A percentile compares a stretch with the other conserved stretches of the same genome.
Evolutionary conservation across 345 rosid species (phyloP).

Genomic region (Populus davidiana): DNA sequence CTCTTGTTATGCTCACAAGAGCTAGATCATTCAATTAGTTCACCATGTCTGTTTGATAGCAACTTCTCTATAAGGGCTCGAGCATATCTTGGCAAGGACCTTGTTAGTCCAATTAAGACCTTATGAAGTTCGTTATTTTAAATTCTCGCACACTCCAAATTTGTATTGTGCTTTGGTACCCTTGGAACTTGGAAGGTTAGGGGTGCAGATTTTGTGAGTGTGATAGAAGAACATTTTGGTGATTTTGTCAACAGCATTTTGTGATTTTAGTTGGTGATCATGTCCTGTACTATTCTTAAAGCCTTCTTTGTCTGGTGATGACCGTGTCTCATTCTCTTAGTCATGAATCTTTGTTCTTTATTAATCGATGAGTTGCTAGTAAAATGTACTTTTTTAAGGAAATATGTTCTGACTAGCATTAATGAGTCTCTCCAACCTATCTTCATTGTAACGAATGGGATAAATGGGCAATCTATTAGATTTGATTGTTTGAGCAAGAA

Average conservation of each 20-base stretch:
- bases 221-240: neutral
- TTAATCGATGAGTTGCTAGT: neutral
- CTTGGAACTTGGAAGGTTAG: neutral
- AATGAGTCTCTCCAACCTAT: neutral
- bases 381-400: neutral
- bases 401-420: neutral
- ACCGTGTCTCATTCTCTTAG: neutral
- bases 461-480: neutral
- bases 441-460: neutral
- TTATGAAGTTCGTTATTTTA: neutral
- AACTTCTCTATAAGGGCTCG: neutral
- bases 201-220: neutral
- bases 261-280: neutral
- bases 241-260: neutral
- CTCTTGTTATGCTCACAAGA: neutral
- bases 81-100: neutral
- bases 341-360: neutral
- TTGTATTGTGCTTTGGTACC: neutral
- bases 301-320: neutral
- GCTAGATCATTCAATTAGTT: neutral
- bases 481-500: neutral
- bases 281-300: neutral
- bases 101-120: neutral
- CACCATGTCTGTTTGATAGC: neutral
- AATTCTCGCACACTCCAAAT: neutral